A percentile compares a stretch with the other conserved stretches of the same genome.
phyloP scores from a whole-genome alignment of 2,329 filamentous ascomycete genomes.

The Fusarium cicatricum region DNA sequence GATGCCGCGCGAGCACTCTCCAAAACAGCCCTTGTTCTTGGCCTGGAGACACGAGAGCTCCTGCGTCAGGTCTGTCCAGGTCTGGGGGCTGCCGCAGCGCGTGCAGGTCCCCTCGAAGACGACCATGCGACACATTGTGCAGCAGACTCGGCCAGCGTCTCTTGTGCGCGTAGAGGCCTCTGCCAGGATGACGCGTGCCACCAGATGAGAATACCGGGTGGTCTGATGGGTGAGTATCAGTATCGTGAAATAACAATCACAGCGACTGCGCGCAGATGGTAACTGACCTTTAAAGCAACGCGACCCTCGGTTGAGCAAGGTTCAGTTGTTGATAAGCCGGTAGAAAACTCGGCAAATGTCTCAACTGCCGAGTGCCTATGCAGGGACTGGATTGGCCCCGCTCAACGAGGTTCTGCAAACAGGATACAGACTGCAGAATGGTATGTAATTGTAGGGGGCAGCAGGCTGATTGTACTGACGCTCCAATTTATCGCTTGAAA shows the following conservation, averaged over 20 bases:
- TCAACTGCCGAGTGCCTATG: constrained; percentile 12
- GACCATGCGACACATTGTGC: constrained; percentile 57
- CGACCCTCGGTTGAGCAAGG: background rate
- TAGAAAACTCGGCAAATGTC: constrained; percentile 8
- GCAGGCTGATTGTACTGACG: too few species aligned
- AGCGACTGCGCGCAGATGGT: too few species aligned
- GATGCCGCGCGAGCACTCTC: constrained; percentile 53
- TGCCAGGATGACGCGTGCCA: background rate
- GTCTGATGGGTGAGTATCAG: too few species aligned
- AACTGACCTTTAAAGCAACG: background rate
- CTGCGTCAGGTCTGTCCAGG: constrained; percentile 56
- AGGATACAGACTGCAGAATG: background rate
- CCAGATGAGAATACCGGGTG: too few species aligned
- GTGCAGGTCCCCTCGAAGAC: constrained; percentile 56
- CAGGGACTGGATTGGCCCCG: background rate
- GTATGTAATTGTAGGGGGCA: background rate
- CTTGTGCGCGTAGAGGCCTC: background rate
- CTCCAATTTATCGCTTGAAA: background rate
- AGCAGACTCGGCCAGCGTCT: too few species aligned
- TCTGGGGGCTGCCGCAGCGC: constrained; percentile 51
- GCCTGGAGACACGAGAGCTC: constrained; percentile 58
- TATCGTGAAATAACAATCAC: too few species aligned
- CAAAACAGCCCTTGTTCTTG: constrained; percentile 58
- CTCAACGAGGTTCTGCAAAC: background rate
- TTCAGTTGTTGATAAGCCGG: background rate